phyloP scores from a whole-genome alignment of 2,329 filamentous ascomycete species.

The Trichophyton equinum region DNA sequence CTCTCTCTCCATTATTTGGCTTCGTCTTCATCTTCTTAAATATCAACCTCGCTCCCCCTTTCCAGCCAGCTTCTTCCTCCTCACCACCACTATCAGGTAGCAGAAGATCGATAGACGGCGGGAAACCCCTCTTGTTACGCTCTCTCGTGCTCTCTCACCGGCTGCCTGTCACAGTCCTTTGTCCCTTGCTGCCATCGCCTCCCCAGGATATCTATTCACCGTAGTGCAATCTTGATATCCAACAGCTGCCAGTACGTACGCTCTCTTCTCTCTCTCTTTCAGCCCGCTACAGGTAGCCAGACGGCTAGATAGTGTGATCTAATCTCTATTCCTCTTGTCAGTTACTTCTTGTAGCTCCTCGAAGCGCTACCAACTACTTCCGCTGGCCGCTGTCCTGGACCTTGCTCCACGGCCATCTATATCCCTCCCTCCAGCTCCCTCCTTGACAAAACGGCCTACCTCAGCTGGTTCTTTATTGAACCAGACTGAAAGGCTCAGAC shows the following conservation, averaged over 20 bases:
- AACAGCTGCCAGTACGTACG: not conserved
- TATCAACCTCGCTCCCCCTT: not conserved
- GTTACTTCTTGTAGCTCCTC: not conserved
- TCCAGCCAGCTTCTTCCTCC: too few relatives aligned
- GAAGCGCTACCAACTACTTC: not conserved
- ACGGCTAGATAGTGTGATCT: not conserved
- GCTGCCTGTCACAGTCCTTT: not conserved
- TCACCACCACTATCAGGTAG: not conserved
- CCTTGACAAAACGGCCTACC: slow-evolving; percentile 20
- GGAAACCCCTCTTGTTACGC: not conserved
- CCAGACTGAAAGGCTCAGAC: slow-evolving; percentile 31
- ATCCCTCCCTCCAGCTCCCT: not conserved
- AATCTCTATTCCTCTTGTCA: not conserved
- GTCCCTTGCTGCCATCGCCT: not conserved
- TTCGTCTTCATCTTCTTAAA: not conserved
- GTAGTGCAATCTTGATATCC: not conserved
- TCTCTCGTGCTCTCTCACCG: not conserved
- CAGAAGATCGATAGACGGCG: not conserved
- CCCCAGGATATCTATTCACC: not conserved
- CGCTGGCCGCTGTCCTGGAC: not conserved
- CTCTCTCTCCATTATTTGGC: not conserved
- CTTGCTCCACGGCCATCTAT: not conserved
- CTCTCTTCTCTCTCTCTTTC: not conserved
- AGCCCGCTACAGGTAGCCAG: not conserved
- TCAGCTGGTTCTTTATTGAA: slow-evolving; percentile 35